Evolutionary conservation across 495 filamentous ascomycete genomes (phyloP), one percentile per base, ranked within the genome.

Genomic region (Aspergillus nidulans): DNA sequence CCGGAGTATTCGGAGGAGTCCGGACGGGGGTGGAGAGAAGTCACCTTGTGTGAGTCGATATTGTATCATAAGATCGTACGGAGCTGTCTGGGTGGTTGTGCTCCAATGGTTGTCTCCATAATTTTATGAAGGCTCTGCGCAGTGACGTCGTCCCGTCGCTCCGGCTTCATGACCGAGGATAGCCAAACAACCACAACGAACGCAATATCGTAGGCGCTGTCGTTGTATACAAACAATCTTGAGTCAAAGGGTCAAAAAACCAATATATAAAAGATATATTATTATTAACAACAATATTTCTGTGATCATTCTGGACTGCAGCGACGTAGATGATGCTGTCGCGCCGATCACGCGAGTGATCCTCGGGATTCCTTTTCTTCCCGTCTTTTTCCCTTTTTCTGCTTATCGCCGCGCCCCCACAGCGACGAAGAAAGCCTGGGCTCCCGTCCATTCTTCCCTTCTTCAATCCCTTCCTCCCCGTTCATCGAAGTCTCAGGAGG

Each of bases 281-380:
- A 34, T 6, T 34, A 34, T 34, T 34, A 12, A 28, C 30, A 34
- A 12, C 30, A 12, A 6, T 12, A 6, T 12, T 34, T 6, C 9
- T 34, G 15, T 6, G 15, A 34, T 13, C 9, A 28, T 28, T 4
- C 30, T 12, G 8, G 30, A 6, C 15, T 34, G 30, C n/a, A 34
- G 30, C 15, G 15, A 34, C 30, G 10, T 34, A 34, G 30, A 40
- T 18, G 4, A 21, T 24, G 15, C 28, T 23, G 47, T 57, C 57
- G 58, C 61, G 58, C 59, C 49, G 58, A 64, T 60, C 57, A 64
- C 61, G 57, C 61, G 58, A 61, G 61, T 40, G 45, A 54, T 39
- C 55, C 63, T 65, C 63, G 62, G n/a, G 62, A 50, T 56, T 60
- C 54, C 52, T 57, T 50, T 49, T 34, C 34, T 48, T 53, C 50